Base-by-base conservation (phyloP, 1,284 basidiomycete species). In the Tausonia pullulans region DNA sequence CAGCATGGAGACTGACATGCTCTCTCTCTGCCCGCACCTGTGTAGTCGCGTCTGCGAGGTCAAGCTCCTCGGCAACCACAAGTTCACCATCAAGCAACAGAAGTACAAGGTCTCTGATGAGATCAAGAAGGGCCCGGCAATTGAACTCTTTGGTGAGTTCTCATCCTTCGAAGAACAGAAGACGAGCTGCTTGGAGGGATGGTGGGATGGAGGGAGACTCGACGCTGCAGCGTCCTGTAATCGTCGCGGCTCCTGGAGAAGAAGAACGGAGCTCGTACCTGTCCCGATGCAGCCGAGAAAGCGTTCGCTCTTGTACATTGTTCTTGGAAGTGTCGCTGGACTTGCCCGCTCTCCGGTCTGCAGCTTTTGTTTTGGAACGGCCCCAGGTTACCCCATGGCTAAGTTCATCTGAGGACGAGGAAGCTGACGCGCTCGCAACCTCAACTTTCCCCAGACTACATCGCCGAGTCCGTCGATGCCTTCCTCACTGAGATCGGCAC, bases 381-480 rank as follows among this genome's bases (percentile, higher is more conserved):
- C 27, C 27, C 27, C 27, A 27, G 27, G 27, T 27, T 2, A 27
- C 27, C 27, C 27, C 27, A 27, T 27, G 27, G 27, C 27, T 27
- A 27, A 27, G 27, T 27, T 27, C 27, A 27, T 27, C 27, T 27
- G 27, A 27, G 27, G 27, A 27, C 27, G 46, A 39, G 9, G 41
- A 57, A 43, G 39, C 39, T 51, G 50, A n/a, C 58, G n/a, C 10
- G 39, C 53, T 61, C n/a, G 63, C 49, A 40, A 16, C 40, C 66
- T 63, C 14, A 58, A 55, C 14, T 60, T 57, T 49, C 52, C n/a
- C 57, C 70, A 91, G 90, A 96, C 78, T 98, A 96, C 78, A 88
- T 98, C 70, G 96, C 96, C 44, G 88, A 92, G 70, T 94, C 90
- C 6, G 93, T 98, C 45, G 91, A 95, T 73, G 85, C 87, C 9